These are phyloP conservation scores for Quercus parvula DNA, from an alignment of 306 rosid species.

Conservation along the genomic window DNA sequence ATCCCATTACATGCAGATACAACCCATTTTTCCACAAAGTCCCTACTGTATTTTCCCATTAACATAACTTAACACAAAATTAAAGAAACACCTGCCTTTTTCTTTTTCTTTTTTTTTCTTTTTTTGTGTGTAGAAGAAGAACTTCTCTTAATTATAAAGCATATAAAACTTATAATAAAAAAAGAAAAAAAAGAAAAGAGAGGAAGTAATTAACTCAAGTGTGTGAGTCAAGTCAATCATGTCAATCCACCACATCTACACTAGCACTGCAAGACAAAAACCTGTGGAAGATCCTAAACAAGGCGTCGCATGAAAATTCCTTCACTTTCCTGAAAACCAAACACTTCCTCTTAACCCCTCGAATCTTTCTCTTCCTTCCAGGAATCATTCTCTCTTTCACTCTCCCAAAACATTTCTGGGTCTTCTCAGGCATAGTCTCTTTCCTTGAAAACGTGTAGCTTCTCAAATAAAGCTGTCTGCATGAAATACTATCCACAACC, in stretches of 20 bases:
- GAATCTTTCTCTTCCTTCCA: conserved; percentile 8
- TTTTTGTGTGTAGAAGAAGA: too few species aligned
- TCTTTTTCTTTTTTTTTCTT: too few species aligned
- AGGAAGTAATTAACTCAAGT: neutral
- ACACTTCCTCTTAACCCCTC: conserved; percentile 42
- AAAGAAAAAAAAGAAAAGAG: too few species aligned
- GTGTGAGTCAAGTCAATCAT: neutral
- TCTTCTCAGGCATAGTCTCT: conserved; percentile 64
- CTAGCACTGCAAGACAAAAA: conserved; percentile 69
- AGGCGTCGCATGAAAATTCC: conserved; percentile 45
- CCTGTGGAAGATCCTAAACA: conserved; percentile 56
- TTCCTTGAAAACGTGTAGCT: conserved; percentile 81
- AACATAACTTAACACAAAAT: conserved; percentile 18
- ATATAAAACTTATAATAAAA: too few species aligned
- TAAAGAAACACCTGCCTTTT: neutral
- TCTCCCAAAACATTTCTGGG: conserved; percentile 66
- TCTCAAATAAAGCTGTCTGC: conserved; percentile 81
- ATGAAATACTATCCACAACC: conserved; percentile 83
- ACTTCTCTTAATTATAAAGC: too few species aligned
- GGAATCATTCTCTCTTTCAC: conserved; percentile 51
- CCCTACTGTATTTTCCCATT: neutral
- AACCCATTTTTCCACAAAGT: neutral
- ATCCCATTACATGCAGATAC: neutral
- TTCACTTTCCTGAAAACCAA: conserved; percentile 66
- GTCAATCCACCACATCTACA: conserved; percentile 56